These are phyloP conservation scores for Dendrothele bispora DNA, from an alignment of 768 basidiomycete species.

Conservation along the genomic window DNA sequence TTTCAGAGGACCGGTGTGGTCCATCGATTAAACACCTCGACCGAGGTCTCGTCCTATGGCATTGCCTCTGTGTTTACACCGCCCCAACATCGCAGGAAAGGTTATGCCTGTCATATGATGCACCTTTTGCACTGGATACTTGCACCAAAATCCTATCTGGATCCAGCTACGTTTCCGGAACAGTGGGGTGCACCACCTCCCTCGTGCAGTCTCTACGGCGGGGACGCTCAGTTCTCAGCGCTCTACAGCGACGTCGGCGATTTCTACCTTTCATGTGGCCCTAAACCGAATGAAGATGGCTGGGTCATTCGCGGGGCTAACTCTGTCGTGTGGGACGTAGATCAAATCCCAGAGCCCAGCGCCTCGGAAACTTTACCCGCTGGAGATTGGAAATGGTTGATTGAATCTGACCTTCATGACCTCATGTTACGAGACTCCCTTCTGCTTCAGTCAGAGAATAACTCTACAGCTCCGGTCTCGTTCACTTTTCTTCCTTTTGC, in stretches of 20 bases:
- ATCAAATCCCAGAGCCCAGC: background rate
- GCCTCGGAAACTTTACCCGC: no score
- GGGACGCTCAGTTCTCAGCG: constrained; percentile 45
- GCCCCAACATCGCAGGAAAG: constrained; percentile 44
- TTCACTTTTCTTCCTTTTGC: constrained; percentile 42
- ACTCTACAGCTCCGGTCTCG: constrained; percentile 21
- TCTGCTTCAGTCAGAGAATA: constrained; percentile 30
- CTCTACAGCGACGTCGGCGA: constrained; percentile 56
- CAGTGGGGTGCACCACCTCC: constrained; percentile 53
- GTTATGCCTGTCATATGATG: constrained; percentile 68
- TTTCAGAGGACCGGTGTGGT: constrained; percentile 31
- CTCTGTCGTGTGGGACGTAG: constrained; percentile 42
- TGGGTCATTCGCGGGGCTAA: constrained; percentile 40
- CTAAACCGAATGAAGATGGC: constrained; percentile 31
- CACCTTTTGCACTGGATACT: constrained; percentile 58
- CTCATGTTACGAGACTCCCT: constrained; percentile 45
- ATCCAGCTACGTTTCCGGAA: constrained; percentile 23
- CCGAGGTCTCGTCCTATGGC: constrained; percentile 42
- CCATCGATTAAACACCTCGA: constrained; percentile 14
- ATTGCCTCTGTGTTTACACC: constrained; percentile 62
- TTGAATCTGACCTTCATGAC: constrained; percentile 30
- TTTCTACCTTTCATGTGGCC: constrained; percentile 46
- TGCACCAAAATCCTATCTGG: constrained; percentile 28
- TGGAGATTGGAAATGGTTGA: constrained; percentile 34
- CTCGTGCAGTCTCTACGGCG: constrained; percentile 26